A percentile compares a stretch with the other conserved stretches of the same genome.
phyloP scores from a whole-genome alignment of 1,284 basidiomycete species.

The Cryptococcus floricola region DNA sequence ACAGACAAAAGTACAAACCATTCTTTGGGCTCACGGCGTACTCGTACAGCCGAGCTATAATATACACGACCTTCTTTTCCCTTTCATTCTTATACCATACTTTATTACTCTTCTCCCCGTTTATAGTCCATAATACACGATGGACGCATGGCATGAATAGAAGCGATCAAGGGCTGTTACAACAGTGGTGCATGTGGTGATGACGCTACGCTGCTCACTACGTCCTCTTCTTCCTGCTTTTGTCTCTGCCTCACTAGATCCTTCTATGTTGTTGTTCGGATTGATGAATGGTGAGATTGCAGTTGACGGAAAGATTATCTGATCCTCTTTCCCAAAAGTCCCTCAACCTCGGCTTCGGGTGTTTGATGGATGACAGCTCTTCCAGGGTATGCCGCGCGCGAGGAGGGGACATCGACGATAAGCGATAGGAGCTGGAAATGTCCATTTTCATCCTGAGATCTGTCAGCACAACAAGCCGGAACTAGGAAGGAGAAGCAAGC shows the following conservation, averaged over 20 bases:
- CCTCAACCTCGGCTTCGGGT: constrained; percentile 42
- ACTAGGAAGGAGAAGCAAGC: constrained; percentile 1
- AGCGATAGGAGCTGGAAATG: constrained; percentile 43
- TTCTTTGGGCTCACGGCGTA: neutral
- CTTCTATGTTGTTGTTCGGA: too few species aligned
- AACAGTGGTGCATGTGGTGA: neutral
- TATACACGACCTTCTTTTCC: too few species aligned
- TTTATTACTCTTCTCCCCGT: too few species aligned
- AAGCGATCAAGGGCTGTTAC: neutral
- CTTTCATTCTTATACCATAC: neutral
- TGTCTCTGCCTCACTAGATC: too few species aligned
- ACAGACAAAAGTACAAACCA: too few species aligned
- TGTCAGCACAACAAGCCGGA: neutral
- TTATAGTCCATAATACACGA: too few species aligned
- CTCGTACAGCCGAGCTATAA: neutral
- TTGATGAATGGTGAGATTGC: neutral
- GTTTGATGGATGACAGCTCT: constrained; percentile 44
- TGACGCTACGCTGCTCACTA: neutral
- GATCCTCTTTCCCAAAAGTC: constrained; percentile 28
- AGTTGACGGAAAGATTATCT: constrained; percentile 1
- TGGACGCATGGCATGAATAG: too few species aligned
- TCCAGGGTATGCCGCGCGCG: constrained; percentile 33
- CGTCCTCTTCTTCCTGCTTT: too few species aligned
- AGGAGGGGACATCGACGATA: constrained; percentile 43
- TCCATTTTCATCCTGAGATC: constrained; percentile 34